These are phyloP conservation scores for Pseudonitzschia delicatissima DNA, from an alignment of 108 stramenopile genomes.

Conservation along the genomic window DNA sequence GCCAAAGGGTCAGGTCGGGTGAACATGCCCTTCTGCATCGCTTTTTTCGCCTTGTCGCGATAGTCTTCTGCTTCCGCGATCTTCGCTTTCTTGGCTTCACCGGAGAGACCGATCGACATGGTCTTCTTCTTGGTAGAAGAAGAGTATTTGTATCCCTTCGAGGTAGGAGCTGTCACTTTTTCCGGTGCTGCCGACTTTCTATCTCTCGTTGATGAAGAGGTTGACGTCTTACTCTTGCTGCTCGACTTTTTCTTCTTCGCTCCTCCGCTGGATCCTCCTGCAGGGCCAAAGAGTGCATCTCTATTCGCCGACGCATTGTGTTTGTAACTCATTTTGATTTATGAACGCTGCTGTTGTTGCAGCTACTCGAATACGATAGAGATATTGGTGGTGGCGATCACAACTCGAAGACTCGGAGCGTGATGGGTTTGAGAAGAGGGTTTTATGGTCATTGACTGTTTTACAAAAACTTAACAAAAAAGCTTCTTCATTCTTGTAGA, in stretches of 20 bases:
- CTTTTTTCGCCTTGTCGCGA: conserved; percentile 76
- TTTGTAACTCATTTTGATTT: conserved; percentile 52
- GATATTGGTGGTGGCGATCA: too few species aligned
- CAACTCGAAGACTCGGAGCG: too few species aligned
- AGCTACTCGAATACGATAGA: too few species aligned
- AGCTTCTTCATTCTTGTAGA: too few species aligned
- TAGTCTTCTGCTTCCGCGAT: conserved; percentile 78
- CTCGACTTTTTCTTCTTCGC: conserved; percentile 6
- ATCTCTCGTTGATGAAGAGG: conserved; percentile 19
- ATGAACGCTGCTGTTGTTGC: too few species aligned
- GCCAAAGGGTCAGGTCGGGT: conserved; percentile 67
- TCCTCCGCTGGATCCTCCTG: conserved; percentile 11
- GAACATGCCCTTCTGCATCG: conserved; percentile 69
- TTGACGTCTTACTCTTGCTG: background rate
- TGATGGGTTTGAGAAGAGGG: too few species aligned
- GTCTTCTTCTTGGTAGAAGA: conserved; percentile 23
- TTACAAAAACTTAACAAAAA: too few species aligned
- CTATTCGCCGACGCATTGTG: conserved; percentile 63
- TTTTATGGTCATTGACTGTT: too few species aligned
- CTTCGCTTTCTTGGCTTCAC: conserved; percentile 62
- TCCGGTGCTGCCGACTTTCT: conserved; percentile 15
- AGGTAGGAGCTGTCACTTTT: conserved; percentile 11
- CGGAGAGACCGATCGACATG: conserved; percentile 34
- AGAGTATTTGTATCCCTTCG: conserved; percentile 24
- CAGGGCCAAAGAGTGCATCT: conserved; percentile 73